Base-by-base conservation (phyloP, 495 filamentous ascomycete genomes). In the Hypoxylon trugodes region DNA sequence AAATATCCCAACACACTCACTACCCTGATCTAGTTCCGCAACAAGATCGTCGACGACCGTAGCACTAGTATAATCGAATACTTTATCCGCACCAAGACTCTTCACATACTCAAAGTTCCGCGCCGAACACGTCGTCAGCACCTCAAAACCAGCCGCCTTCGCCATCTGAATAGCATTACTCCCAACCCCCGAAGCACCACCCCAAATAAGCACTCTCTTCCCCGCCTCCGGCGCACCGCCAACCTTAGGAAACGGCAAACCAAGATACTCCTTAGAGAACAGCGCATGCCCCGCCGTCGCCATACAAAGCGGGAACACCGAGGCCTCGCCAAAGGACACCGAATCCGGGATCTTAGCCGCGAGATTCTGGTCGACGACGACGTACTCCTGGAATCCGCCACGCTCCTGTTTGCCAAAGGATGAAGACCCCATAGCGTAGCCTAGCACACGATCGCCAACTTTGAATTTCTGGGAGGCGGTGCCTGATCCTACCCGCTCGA, bases 131-230 rank as follows among this genome's bases (percentile, higher is more conserved):
- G 84, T 87, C 0, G 82, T 73, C 42, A 87, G 66, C 1, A 89
- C 86, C n/a, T 82, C 76, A n/a, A 81, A 80, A 1, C 87, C 87
- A 0, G 85, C 78, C 0, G 82, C 82, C 0, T 72, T 74, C 3
- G 82, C 86, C 7, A 88, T 76, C 66, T 90, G 88, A 54, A 89
- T 86, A 0, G 82, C 84, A 47, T 82, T 82, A 61, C 77, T 74
- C 15, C 87, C 87, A 8, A 88, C 82, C 28, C 79, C 83, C 1
- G 77, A 75, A 4, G 79, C 77, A 42, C 85, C 87, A n/a, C 86
- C 86, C 79, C 85, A 89, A 56, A 89, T 9, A 1, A 71, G 26
- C 4, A 71, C 18, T 13, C 54, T 35, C 30, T 64, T 64, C 25
- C 82, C 70, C 1, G 72, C 73, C 0, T 54, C 72, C 2, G 73